phyloP scores from a whole-genome alignment of 495 filamentous ascomycete species.

The Aspergillus ostianus region DNA sequence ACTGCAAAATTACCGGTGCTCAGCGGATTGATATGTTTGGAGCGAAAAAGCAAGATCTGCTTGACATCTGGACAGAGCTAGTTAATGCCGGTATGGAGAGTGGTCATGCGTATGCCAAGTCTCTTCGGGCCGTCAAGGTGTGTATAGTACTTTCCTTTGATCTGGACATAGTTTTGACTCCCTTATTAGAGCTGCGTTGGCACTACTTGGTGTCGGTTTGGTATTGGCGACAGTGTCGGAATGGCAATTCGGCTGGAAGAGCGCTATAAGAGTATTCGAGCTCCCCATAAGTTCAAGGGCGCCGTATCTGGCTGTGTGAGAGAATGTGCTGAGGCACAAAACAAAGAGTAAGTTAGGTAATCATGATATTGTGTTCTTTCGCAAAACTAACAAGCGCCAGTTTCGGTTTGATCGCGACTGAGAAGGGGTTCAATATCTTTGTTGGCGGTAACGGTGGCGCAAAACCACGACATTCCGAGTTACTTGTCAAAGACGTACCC shows the following conservation, averaged over 20 bases:
- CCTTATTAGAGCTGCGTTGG: constrained; percentile 72
- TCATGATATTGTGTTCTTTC: neutral
- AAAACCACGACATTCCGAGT: constrained; percentile 78
- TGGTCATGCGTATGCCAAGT: constrained; percentile 93
- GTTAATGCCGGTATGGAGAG: constrained; percentile 92
- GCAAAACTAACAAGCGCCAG: constrained; percentile 35
- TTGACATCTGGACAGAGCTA: constrained; percentile 83
- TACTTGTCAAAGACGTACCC: constrained; percentile 89
- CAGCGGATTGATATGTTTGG: constrained; percentile 97
- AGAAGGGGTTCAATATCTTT: constrained; percentile 95
- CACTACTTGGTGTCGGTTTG: constrained; percentile 92
- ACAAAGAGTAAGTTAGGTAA: constrained; percentile 70
- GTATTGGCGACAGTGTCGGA: constrained; percentile 93
- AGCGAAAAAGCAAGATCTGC: constrained; percentile 85
- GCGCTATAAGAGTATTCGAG: constrained; percentile 89
- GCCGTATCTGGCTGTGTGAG: constrained; percentile 90
- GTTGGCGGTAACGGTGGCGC: constrained; percentile 93
- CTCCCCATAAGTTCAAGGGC: constrained; percentile 92
- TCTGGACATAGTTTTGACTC: neutral
- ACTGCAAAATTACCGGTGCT: constrained; percentile 94
- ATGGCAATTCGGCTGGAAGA: constrained; percentile 93
- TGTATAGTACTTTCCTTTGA: neutral
- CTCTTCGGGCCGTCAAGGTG: constrained; percentile 81
- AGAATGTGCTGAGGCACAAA: constrained; percentile 95
- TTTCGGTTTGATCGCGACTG: constrained; percentile 91